Conservation (phyloP, 2,329 filamentous ascomycete genomes). For the Alternaria consortialis region DNA sequence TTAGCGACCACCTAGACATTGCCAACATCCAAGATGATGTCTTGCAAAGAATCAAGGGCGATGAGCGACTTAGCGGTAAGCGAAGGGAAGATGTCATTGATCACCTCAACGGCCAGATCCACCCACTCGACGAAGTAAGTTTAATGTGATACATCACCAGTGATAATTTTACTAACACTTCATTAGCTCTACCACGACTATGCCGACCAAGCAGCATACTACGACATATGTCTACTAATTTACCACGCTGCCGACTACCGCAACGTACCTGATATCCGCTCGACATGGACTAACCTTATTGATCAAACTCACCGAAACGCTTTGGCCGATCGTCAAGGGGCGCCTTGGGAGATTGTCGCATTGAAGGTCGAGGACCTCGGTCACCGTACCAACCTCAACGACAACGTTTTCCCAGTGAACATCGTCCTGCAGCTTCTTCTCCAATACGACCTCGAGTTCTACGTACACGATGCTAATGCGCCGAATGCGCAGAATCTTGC, state of each 20-base stretch:
- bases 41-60: constrained; percentile 77
- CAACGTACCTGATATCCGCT: constrained; percentile 81
- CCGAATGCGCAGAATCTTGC: constrained; percentile 24
- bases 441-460: constrained; percentile 59
- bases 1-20: constrained; percentile 86
- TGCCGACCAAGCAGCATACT: constrained; percentile 90
- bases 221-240: constrained; percentile 91
- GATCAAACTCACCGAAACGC: constrained; percentile 67
- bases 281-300: constrained; percentile 86
- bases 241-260: constrained; percentile 92
- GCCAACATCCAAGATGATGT: constrained; percentile 96
- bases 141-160: not conserved
- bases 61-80: constrained; percentile 72
- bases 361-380: constrained; percentile 67
- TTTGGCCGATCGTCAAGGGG: constrained; percentile 55
- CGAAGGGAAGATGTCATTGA: constrained; percentile 70
- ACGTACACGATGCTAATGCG: constrained; percentile 52
- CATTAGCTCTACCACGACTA: constrained; percentile 88
- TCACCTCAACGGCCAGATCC: constrained; percentile 79
- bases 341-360: constrained; percentile 76
- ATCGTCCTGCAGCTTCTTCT: constrained; percentile 48
- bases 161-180: constrained; percentile 22
- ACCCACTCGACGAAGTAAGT: constrained; percentile 78
- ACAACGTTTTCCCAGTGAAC: constrained; percentile 64
- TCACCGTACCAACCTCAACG: constrained; percentile 63